A percentile compares a stretch with the other conserved stretches of the same genome.
Evolutionary conservation across 2,329 filamentous ascomycete genomes (phyloP).

Genomic region (Metarhizium sp.): DNA sequence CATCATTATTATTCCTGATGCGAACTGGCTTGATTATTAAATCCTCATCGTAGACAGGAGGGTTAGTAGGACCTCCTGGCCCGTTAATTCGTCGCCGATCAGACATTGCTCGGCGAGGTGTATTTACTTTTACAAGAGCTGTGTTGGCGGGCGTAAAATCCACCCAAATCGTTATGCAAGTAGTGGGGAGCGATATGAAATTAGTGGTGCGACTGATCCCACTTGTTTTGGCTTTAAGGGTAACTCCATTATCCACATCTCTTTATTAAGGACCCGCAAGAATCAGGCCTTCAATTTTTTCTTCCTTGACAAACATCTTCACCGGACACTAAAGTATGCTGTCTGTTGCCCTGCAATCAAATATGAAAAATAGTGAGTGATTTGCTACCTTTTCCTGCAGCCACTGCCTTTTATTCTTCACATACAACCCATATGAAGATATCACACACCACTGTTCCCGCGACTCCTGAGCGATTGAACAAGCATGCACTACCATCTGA

Average conservation of each 20-base stretch:
- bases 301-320: no score
- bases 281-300: neutral
- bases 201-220: neutral
- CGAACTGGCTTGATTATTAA: conserved; percentile 41
- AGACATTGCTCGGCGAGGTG: conserved; percentile 44
- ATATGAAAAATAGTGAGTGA: neutral
- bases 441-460: conserved; percentile 48
- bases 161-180: conserved; percentile 3
- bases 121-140: neutral
- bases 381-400: neutral
- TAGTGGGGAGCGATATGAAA: conserved; percentile 2
- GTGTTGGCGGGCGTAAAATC: neutral
- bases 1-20: conserved; percentile 47
- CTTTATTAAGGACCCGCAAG: neutral
- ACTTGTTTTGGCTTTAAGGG: neutral
- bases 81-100: conserved; percentile 89
- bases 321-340: no score
- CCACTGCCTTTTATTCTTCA: neutral
- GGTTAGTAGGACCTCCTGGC: conserved; percentile 64
- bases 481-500: conserved; percentile 75
- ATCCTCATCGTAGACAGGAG: conserved; percentile 59
- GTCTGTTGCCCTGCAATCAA: no score
- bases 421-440: conserved; percentile 38
- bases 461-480: conserved; percentile 53
- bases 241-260: neutral